These are phyloP conservation scores for Lipomyces chichibuensis DNA, from an alignment of 805 yeast genomes.

Conservation along the genomic window DNA sequence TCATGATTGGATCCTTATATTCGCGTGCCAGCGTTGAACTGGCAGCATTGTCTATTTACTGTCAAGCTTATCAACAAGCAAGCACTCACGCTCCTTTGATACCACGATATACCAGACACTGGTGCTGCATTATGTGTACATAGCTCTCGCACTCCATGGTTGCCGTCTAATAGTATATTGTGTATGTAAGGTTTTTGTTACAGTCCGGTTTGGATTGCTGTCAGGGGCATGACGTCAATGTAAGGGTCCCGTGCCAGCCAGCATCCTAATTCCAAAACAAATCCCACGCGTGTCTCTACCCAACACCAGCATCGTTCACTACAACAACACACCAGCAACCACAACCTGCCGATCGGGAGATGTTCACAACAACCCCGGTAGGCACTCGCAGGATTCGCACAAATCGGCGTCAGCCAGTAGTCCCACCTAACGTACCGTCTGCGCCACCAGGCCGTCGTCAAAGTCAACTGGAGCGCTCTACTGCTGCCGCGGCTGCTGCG, in stretches of 20 bases:
- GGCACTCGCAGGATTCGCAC: constrained; percentile 16
- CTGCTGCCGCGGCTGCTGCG: constrained; percentile 1
- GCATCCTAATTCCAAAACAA: background rate
- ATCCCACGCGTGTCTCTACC: background rate
- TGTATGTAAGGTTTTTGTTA: no score
- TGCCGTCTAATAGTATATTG: no score
- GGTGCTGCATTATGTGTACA: no score
- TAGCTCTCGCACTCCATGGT: no score
- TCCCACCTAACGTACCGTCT: constrained; percentile 15
- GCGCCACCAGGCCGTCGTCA: constrained; percentile 7
- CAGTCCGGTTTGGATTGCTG: no score
- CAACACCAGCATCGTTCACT: background rate
- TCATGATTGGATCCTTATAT: no score
- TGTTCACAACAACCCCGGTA: constrained; percentile 19
- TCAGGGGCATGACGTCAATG: background rate
- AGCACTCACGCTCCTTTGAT: no score
- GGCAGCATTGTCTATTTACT: no score
- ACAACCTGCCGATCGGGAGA: constrained; percentile 2
- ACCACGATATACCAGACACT: no score
- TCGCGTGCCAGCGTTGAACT: no score
- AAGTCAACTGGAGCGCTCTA: background rate
- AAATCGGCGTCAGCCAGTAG: constrained; percentile 8
- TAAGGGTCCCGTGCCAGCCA: background rate
- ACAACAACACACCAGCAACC: background rate
- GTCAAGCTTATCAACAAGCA: no score